Evolutionary conservation across 352 stramenopile genomes (phyloP).

Genomic region (Phytophthora idaei): DNA sequence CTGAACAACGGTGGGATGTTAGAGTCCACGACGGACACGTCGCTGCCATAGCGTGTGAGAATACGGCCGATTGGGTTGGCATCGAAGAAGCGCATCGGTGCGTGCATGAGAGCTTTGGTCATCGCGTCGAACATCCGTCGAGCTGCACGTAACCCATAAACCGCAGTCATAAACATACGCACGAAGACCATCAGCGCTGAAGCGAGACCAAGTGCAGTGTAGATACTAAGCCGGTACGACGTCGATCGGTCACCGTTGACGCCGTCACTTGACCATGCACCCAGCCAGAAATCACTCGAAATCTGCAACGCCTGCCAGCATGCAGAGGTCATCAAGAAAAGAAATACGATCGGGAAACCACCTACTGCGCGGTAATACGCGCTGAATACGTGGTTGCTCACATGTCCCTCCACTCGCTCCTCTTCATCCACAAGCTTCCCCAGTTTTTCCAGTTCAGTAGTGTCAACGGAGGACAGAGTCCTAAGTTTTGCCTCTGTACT

Average conservation of each 20-base stretch:
- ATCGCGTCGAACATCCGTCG: constrained; percentile 88
- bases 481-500: constrained; percentile 17
- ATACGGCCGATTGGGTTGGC: constrained; percentile 91
- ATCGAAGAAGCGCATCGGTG: constrained; percentile 94
- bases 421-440: constrained; percentile 41
- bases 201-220: constrained; percentile 43
- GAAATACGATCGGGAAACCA: constrained; percentile 36
- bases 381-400: constrained; percentile 41
- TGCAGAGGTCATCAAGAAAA: constrained; percentile 61
- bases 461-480: constrained; percentile 4
- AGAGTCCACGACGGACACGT: constrained; percentile 92
- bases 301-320: constrained; percentile 81
- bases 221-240: constrained; percentile 49
- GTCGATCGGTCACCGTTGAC: constrained; percentile 38
- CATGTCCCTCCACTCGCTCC: constrained; percentile 34
- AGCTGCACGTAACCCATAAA: constrained; percentile 49
- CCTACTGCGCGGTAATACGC: constrained; percentile 53
- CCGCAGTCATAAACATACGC: constrained; percentile 48
- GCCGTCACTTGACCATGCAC: constrained; percentile 75
- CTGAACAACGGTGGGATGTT: constrained; percentile 58
- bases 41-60: constrained; percentile 89
- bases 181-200: constrained; percentile 48
- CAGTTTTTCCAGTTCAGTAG: constrained; percentile 14
- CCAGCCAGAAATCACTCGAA: constrained; percentile 90
- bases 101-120: constrained; percentile 83